Evolutionary conservation across 73 alveolate genomes (phyloP), one percentile per base, ranked within the genome.

Genomic region (Paramecium pentaurelia): DNA sequence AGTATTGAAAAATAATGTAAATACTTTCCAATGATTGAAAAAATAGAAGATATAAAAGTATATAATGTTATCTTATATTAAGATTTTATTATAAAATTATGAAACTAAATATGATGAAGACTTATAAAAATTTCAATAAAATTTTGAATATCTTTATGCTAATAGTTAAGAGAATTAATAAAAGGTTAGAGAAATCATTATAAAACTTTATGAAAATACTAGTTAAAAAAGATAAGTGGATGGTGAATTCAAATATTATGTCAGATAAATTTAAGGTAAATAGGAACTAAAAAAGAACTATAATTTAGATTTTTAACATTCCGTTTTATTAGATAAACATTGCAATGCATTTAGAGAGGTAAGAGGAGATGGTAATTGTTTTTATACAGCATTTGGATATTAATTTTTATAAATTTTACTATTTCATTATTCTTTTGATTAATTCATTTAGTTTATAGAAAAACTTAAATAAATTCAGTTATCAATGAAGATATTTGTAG

Each of bases 361-460:
- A 1, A 64, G 84, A 64, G 84, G 84, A 8, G 84, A 64, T 64
- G 84, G 84, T 25, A 64, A 64, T 64, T 64, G 84, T n/a, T 64
- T 64, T 28, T 64, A 64, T 11, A 28, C 84, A 25, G 84, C 84
- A 3, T 64, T 64, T 64, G 84, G 84, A 32, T 64, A 28, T 64
- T 64, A 64, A 64, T 64, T 64, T 12, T 64, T 64, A 64, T 27
- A 8, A 2, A 64, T 64, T 64, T 34, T 64, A 32, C 84, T 64
- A 28, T 64, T 64, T 10, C 20, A 64, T 32, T 64, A 64, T 64
- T 64, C 84, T 28, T 11, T 12, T 28, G 51, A 64, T 3, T 28
- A 64, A 64, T 64, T 64, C 6, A 0, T 1, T 12, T 0, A 64
- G 11, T 64, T 64, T 27, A 64, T 64, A 12, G 7, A 64, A 30